Percentiles rank a stretch among this genome's conserved stretches.
Conservation (phyloP, 2,329 filamentous ascomycete genomes). For the Aspergillus clavatus region DNA sequence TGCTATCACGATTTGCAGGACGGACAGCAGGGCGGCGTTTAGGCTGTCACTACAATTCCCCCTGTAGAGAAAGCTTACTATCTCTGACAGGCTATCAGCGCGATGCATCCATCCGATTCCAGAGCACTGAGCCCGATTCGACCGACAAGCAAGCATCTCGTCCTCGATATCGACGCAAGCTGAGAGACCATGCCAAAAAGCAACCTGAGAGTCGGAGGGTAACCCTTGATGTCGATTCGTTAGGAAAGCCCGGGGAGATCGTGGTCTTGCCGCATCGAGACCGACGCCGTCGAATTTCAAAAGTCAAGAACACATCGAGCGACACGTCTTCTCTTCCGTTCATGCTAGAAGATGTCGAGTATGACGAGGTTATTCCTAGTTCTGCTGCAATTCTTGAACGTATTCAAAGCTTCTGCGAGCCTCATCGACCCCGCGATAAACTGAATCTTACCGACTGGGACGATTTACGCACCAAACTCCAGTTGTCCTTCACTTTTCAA, state of each 20-base stretch:
- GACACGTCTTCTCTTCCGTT: slow-evolving; percentile 14
- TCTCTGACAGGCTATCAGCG: slow-evolving; percentile 6
- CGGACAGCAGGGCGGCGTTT: slow-evolving; percentile 19
- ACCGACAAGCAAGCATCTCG: slow-evolving; percentile 1
- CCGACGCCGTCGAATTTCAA: slow-evolving; percentile 14
- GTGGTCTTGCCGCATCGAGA: slow-evolving; percentile 28
- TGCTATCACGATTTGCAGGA: slow-evolving; percentile 24
- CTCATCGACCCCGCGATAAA: slow-evolving; percentile 21
- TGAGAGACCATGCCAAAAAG: not conserved
- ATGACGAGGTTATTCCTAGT: slow-evolving; percentile 12
- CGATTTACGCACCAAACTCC: slow-evolving; percentile 25
- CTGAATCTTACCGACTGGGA: slow-evolving; percentile 27
- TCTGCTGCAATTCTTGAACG: slow-evolving; percentile 18
- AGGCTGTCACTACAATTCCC: slow-evolving; percentile 13
- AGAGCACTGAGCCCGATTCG: slow-evolving; percentile 12
- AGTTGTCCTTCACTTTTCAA: slow-evolving; percentile 30
- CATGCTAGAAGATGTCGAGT: slow-evolving; percentile 25
- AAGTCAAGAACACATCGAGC: slow-evolving; percentile 6
- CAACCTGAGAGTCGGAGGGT: slow-evolving; percentile 10
- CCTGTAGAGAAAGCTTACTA: slow-evolving; percentile 6
- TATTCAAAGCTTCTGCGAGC: slow-evolving; percentile 25
- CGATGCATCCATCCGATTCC: slow-evolving; percentile 18
- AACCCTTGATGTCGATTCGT: slow-evolving; percentile 27
- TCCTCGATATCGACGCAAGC: slow-evolving; percentile 4
- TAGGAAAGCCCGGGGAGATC: slow-evolving; percentile 37